Conservation (phyloP, 2,329 filamentous ascomycete genomes). For the Phaeosphaeriaceae sp. region DNA sequence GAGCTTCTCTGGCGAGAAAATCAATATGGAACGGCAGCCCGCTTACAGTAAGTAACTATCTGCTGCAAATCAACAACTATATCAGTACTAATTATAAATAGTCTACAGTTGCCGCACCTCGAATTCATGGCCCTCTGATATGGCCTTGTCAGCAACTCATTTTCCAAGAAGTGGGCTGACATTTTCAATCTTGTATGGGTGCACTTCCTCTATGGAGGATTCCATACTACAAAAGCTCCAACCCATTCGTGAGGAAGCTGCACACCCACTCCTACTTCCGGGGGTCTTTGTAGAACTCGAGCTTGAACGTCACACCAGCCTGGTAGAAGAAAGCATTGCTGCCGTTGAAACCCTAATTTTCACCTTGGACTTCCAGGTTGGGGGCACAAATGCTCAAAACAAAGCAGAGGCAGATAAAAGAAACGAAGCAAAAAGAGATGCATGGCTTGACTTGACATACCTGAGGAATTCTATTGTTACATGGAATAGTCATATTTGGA, state of each 20-base stretch:
- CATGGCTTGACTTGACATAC: slow-evolving; percentile 26
- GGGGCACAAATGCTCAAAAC: not conserved
- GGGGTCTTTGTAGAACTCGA: slow-evolving; percentile 26
- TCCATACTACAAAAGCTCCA: slow-evolving; percentile 14
- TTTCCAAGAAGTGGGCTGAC: slow-evolving; percentile 11
- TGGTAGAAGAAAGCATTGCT: slow-evolving; percentile 19
- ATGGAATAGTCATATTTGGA: slow-evolving; percentile 24
- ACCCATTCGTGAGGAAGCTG: slow-evolving; percentile 8
- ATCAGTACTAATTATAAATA: slow-evolving; percentile 1
- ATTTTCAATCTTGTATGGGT: slow-evolving; percentile 24
- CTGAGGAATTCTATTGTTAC: slow-evolving; percentile 19
- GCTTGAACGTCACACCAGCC: slow-evolving; percentile 8
- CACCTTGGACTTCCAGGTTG: slow-evolving; percentile 10
- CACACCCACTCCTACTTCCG: slow-evolving; percentile 20
- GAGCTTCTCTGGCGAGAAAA: slow-evolving; percentile 11
- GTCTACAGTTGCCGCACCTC: slow-evolving; percentile 27
- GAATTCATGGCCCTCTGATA: slow-evolving; percentile 22
- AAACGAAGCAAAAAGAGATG: slow-evolving; percentile 15
- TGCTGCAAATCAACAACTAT: not conserved
- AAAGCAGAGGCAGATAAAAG: slow-evolving; percentile 8
- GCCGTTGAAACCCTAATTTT: slow-evolving; percentile 21
- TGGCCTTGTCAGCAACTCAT: slow-evolving; percentile 23
- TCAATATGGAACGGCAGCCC: slow-evolving; percentile 9
- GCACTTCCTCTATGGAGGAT: slow-evolving; percentile 7
- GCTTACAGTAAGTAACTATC: slow-evolving; percentile 12